These are phyloP conservation scores for Phytophthora vignae DNA, from an alignment of 352 stramenopile genomes.

Conservation along the genomic window DNA sequence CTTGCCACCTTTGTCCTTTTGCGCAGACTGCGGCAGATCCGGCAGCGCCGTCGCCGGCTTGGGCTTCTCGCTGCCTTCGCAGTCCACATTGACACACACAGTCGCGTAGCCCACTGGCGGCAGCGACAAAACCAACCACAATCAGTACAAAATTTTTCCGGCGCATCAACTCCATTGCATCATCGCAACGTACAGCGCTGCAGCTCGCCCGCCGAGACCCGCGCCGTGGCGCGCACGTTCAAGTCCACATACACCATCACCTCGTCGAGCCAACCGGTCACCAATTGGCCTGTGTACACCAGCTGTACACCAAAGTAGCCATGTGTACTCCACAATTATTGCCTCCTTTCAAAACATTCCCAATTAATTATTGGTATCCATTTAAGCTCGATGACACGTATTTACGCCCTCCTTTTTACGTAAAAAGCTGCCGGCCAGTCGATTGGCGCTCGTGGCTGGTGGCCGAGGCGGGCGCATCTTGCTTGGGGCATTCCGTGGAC, in stretches of 20 bases:
- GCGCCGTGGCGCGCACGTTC: constrained; percentile 62
- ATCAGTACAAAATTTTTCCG: not conserved
- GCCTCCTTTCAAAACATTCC: too few species aligned
- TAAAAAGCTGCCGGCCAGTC: constrained; percentile 19
- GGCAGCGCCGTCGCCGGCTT: constrained; percentile 51
- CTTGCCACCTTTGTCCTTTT: constrained; percentile 49
- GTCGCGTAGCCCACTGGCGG: constrained; percentile 67
- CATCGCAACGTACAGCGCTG: constrained; percentile 54
- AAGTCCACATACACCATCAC: constrained; percentile 77
- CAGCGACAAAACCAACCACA: not conserved
- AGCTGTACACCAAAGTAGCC: not conserved
- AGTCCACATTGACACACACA: constrained; percentile 73
- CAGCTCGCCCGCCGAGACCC: constrained; percentile 66
- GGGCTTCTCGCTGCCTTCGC: constrained; percentile 55
- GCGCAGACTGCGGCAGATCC: constrained; percentile 41
- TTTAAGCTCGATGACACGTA: constrained; percentile 8
- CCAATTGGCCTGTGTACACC: not conserved
- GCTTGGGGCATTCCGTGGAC: constrained; percentile 7
- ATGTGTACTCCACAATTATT: too few species aligned
- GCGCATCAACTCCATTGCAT: not conserved
- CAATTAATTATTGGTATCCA: too few species aligned
- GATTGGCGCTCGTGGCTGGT: constrained; percentile 5
- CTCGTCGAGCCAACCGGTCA: not conserved
- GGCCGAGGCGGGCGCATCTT: too few species aligned
- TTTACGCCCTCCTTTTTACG: constrained; percentile 29